These are phyloP conservation scores for Pichia gijzeniarum DNA, from an alignment of 805 yeast species.

Conservation along the genomic window DNA sequence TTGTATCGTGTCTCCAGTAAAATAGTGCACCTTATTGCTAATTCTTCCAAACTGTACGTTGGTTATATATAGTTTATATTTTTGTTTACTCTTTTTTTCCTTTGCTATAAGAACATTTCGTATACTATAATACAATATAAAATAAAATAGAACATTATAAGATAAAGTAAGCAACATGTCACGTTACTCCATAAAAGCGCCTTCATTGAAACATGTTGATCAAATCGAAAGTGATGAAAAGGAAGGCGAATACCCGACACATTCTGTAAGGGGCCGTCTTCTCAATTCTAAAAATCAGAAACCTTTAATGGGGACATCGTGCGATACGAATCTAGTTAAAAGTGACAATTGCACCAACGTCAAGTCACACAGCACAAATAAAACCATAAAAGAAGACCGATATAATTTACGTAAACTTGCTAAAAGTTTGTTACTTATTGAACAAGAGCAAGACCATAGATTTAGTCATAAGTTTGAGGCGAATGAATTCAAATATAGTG, in stretches of 20 bases:
- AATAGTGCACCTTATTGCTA: no score
- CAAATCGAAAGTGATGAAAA: not conserved
- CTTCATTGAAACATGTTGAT: not conserved
- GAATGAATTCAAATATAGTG: not conserved
- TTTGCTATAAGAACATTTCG: not conserved
- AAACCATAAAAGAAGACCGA: conserved; percentile 16
- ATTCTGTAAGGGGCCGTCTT: not conserved
- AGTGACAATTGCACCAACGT: not conserved
- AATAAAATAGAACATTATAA: not conserved
- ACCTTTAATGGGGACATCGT: not conserved
- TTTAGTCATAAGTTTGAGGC: not conserved
- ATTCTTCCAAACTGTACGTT: no score
- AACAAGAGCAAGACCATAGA: not conserved
- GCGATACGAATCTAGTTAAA: not conserved
- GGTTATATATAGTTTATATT: no score
- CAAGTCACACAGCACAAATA: not conserved
- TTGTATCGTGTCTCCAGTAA: no score
- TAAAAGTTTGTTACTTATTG: conserved; percentile 19
- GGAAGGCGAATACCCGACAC: not conserved
- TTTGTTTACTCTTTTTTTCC: no score
- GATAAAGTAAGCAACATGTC: not conserved
- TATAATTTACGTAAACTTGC: conserved; percentile 24
- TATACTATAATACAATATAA: not conserved
- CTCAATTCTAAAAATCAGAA: not conserved
- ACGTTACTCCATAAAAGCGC: not conserved